Evolutionary conservation across 1,284 basidiomycete species (phyloP), one percentile per base, ranked within the genome.

Genomic region (Puccinia horiana): DNA sequence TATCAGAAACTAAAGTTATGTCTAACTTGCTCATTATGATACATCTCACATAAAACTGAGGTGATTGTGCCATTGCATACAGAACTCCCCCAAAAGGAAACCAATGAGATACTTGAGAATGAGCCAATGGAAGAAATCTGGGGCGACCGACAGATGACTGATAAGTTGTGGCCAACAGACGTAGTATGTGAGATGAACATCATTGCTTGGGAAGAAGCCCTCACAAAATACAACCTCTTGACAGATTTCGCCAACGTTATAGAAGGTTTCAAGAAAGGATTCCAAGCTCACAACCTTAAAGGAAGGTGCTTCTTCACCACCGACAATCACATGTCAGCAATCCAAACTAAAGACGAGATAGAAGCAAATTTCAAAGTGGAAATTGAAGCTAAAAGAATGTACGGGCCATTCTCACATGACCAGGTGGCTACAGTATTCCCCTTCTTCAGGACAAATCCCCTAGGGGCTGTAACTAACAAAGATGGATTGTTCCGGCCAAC

Each of bases 391-490:
- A 20, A 20, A 9, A 5, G 26, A 3, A 63, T 63, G 61, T 29
- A 32, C n/a, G 61, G 29, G 6, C 61, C 61, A 29, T 63, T 63
- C 35, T 9, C 61, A 63, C 20, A 20, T 20, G 61, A 63, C 6
- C 23, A 63, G 32, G 61, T 63, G n/a, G n/a, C n/a, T n/a, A n/a
- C n/a, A n/a, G n/a, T n/a, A n/a, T n/a, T n/a, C n/a, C n/a, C n/a
- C n/a, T n/a, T n/a, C n/a, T n/a, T n/a, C n/a, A n/a, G n/a, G n/a
- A n/a, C n/a, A n/a, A n/a, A n/a, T n/a, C n/a, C 69, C 11, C 40
- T 72, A 44, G 69, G 69, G 29, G 69, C 69, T 18, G 69, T 72
- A 4, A 37, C 44, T 5, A 72, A 72, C 37, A 37, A 37, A 72
- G 69, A 72, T n/a, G 69, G 69, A 40, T 72, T 37, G 42, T 23